Percentiles rank a stretch among this genome's conserved stretches.
phyloP scores from a whole-genome alignment of 192 early-diverging fungal genomes.

The Obelidium mucronatum region DNA sequence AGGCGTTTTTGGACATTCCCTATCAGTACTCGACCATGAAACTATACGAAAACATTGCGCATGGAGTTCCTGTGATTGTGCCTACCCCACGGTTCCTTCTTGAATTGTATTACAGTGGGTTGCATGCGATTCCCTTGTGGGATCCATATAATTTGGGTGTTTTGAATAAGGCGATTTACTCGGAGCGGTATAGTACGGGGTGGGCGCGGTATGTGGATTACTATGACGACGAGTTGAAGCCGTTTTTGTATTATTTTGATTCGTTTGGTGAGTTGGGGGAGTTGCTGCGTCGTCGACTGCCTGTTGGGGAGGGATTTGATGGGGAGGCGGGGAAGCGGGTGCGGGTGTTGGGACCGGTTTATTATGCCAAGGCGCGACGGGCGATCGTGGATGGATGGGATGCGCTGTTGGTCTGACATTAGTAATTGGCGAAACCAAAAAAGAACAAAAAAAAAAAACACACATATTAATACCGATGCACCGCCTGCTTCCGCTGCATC shows the following conservation, averaged over 20 bases:
- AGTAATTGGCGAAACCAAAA: not conserved
- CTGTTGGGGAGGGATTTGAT: not conserved
- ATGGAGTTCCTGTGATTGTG: constrained; percentile 12
- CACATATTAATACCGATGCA: not conserved
- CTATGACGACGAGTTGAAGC: not conserved
- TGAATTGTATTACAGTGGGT: not conserved
- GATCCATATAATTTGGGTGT: not conserved
- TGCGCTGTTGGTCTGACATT: not conserved
- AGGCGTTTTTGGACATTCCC: constrained; percentile 24
- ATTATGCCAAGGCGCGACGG: not conserved
- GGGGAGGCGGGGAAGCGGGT: not conserved
- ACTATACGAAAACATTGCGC: constrained; percentile 31
- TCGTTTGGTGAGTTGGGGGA: constrained; percentile 13
- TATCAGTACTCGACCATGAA: constrained; percentile 34
- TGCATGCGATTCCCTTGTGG: not conserved
- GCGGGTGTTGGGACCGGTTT: not conserved
- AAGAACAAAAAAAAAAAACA: not conserved
- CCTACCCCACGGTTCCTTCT: constrained; percentile 14
- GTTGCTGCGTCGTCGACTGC: not conserved
- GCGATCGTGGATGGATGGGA: not conserved
- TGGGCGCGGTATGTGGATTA: constrained; percentile 5
- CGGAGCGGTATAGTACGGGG: not conserved
- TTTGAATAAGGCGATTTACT: not conserved
- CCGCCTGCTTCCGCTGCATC: not conserved
- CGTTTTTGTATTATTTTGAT: constrained; percentile 17